These are phyloP conservation scores for Diphasiastrum complanatum DNA, from an alignment of 83 land plant genomes.

Conservation along the genomic window DNA sequence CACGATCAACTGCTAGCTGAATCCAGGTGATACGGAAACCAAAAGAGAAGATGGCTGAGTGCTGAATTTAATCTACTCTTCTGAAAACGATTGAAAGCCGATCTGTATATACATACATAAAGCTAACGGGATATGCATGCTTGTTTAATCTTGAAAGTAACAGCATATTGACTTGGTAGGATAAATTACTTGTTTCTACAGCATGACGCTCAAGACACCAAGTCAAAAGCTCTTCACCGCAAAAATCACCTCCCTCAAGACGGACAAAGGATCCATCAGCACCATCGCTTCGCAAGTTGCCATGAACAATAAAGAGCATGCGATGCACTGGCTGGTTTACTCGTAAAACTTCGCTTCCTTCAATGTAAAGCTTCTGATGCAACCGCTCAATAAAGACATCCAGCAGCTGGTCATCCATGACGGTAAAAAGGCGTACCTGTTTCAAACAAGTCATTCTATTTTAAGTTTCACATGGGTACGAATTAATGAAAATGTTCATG, in stretches of 20 bases:
- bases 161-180: not conserved
- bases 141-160: not conserved
- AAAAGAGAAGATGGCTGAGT: not conserved
- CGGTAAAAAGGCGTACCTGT: constrained; percentile 74
- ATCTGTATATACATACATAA: not conserved
- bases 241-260: constrained; percentile 49
- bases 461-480: too few relatives aligned
- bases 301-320: constrained; percentile 84
- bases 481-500: too few relatives aligned
- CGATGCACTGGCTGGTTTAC: constrained; percentile 48
- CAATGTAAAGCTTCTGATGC: constrained; percentile 59
- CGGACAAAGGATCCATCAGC: constrained; percentile 36
- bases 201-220: constrained; percentile 55
- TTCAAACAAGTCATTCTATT: too few relatives aligned
- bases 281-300: constrained; percentile 48
- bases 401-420: constrained; percentile 62
- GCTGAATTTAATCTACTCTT: not conserved
- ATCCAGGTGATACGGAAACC: not conserved
- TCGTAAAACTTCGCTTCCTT: constrained; percentile 51
- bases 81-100: not conserved
- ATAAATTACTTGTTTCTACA: not conserved
- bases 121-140: not conserved
- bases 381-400: constrained; percentile 73
- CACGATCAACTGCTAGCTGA: constrained; percentile 9
- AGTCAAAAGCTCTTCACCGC: constrained; percentile 78